These are phyloP conservation scores for Yamadazyma siamensis DNA, from an alignment of 1,139 yeast genomes.

Conservation along the genomic window DNA sequence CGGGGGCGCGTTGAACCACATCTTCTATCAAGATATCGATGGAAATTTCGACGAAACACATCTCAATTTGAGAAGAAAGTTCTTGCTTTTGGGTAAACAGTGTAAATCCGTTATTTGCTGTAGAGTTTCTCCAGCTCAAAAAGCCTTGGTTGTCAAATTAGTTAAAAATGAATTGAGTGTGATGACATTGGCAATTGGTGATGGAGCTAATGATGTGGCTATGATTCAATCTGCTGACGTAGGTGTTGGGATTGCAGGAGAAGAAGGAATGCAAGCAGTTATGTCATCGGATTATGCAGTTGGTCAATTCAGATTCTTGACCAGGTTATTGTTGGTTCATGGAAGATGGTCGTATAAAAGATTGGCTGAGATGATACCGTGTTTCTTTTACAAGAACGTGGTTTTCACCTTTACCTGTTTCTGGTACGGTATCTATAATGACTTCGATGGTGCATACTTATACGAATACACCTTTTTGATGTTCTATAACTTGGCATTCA, in stretches of 20 bases:
- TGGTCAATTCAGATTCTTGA: conserved; percentile 57
- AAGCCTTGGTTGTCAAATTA: conserved; percentile 53
- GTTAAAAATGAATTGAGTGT: conserved; percentile 50
- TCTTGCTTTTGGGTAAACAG: conserved; percentile 53
- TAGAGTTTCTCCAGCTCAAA: conserved; percentile 64
- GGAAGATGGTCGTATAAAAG: conserved; percentile 66
- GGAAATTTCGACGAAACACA: conserved; percentile 16
- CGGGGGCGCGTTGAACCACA: conserved; percentile 49
- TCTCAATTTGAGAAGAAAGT: conserved; percentile 32
- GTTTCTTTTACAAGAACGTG: conserved; percentile 62
- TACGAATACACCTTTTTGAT: conserved; percentile 61
- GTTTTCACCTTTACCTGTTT: conserved; percentile 59
- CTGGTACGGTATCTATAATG: conserved; percentile 57
- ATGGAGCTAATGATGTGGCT: conserved; percentile 68
- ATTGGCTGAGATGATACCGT: conserved; percentile 62
- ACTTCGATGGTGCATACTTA: conserved; percentile 61
- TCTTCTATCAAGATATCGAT: conserved; percentile 27
- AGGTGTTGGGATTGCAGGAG: conserved; percentile 68
- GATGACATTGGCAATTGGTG: conserved; percentile 68
- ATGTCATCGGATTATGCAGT: conserved; percentile 68
- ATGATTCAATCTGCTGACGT: conserved; percentile 68
- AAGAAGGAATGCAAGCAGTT: conserved; percentile 66
- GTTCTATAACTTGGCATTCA: conserved; percentile 64
- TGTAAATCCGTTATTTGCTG: conserved; percentile 63
- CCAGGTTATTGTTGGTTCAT: conserved; percentile 54